Conservation (phyloP, 305 asterid genomes). For the Ruellia speciosa region DNA sequence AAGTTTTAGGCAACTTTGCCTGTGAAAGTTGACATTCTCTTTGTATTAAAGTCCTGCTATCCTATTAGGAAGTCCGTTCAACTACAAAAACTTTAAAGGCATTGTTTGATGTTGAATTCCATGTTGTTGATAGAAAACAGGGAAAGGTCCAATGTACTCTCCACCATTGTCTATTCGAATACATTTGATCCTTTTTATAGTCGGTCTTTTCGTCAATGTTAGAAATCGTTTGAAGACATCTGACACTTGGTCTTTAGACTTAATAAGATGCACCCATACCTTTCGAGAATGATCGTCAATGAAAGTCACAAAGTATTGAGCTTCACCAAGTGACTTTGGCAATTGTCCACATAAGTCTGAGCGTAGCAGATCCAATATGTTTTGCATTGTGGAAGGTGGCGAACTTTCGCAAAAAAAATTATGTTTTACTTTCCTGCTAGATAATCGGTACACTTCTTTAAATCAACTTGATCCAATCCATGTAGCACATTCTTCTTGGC, state of each 20-base stretch:
- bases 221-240: not conserved
- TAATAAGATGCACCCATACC: not conserved
- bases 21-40: not conserved
- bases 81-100: not conserved
- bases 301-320: not conserved
- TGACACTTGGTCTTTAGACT: not conserved
- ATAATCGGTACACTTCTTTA: not conserved
- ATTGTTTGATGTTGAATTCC: not conserved
- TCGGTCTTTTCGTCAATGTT: not conserved
- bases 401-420: not conserved
- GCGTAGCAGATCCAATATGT: not conserved
- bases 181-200: no score
- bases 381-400: not conserved
- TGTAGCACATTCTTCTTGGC: not conserved
- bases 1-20: not conserved
- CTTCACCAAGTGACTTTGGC: not conserved
- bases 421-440: not conserved
- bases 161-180: not conserved
- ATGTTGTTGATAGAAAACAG: not conserved
- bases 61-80: not conserved
- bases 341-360: not conserved
- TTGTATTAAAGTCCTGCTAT: not conserved
- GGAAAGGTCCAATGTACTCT: not conserved
- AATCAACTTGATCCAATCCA: not conserved
- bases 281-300: not conserved